A percentile compares a stretch with the other conserved stretches of the same genome.
Conservation (phyloP, 163 green algal species). For the Scenedesmus sp. region DNA sequence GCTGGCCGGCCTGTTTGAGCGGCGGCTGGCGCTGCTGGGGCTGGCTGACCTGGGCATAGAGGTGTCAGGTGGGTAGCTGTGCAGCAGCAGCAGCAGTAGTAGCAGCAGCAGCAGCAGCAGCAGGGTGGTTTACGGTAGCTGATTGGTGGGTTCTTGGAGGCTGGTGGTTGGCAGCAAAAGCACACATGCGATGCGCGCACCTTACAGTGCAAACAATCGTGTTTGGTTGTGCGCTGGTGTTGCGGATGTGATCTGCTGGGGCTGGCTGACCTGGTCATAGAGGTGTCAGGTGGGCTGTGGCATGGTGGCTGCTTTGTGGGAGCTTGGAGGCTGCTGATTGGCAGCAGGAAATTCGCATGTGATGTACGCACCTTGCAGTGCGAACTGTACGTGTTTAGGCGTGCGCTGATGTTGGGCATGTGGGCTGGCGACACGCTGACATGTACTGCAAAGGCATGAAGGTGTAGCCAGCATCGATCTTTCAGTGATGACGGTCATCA, state of each 20-base stretch:
- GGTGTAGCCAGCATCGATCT: too few species aligned
- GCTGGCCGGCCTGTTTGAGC: slow-evolving; percentile 64
- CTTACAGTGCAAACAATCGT: too few species aligned
- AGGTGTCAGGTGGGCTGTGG: neutral
- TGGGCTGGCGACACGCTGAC: too few species aligned
- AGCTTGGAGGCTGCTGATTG: neutral
- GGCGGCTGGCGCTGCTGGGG: neutral
- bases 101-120: slow-evolving; percentile 5
- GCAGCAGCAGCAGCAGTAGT: neutral
- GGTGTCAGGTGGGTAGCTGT: neutral
- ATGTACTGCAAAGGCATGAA: too few species aligned
- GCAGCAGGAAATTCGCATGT: neutral
- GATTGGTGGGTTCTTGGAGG: neutral
- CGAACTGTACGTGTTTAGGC: too few species aligned
- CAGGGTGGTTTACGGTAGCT: neutral
- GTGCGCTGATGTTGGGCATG: too few species aligned
- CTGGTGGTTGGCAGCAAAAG: neutral
- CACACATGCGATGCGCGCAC: neutral
- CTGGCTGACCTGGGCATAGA: slow-evolving; percentile 15
- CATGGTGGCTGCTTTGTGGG: neutral
- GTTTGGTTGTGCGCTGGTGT: too few species aligned
- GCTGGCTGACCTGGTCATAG: neutral
- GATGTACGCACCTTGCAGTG: too few species aligned
- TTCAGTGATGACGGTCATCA: neutral
- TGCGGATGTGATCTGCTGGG: neutral